Evolutionary conservation across 176 grass and related monocot genomes (phyloP).

Genomic region (Aegilops longissima): DNA sequence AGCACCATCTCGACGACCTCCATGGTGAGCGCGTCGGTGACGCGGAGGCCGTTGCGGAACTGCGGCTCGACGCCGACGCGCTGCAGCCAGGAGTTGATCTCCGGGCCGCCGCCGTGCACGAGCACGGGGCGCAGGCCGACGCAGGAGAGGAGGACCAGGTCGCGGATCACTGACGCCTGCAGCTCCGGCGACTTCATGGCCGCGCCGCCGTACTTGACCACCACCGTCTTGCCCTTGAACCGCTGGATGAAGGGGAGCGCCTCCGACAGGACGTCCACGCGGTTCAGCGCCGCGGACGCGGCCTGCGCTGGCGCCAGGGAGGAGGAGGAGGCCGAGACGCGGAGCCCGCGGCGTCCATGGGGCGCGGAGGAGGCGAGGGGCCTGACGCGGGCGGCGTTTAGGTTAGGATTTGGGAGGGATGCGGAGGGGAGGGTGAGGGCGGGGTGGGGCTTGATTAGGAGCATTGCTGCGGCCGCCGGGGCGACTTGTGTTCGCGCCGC

Average conservation of each 20-base stretch:
- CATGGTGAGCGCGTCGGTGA: slow-evolving; percentile 75
- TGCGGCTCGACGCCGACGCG: slow-evolving; percentile 52
- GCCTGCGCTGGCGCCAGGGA: background rate
- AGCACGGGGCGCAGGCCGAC: slow-evolving; percentile 74
- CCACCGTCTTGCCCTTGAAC: slow-evolving; percentile 83
- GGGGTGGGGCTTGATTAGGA: slow-evolving; percentile 11
- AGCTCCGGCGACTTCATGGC: slow-evolving; percentile 74
- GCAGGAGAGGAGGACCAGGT: slow-evolving; percentile 82
- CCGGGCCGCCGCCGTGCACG: slow-evolving; percentile 73
- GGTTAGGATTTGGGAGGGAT: background rate
- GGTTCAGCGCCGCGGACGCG: slow-evolving; percentile 39
- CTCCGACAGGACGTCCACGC: slow-evolving; percentile 78
- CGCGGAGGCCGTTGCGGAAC: slow-evolving; percentile 75
- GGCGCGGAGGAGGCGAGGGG: background rate
- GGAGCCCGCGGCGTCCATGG: background rate
- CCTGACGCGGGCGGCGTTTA: background rate
- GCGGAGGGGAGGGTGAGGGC: background rate
- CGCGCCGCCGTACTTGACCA: slow-evolving; percentile 84
- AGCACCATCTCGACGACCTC: slow-evolving; percentile 90
- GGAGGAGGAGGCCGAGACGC: slow-evolving; percentile 20
- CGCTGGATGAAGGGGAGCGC: slow-evolving; percentile 86
- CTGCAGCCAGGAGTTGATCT: slow-evolving; percentile 75
- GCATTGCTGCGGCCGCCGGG: slow-evolving; percentile 18
- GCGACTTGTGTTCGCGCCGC: no score
- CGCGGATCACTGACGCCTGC: slow-evolving; percentile 67